These are phyloP conservation scores for Talaromyces wortmannii DNA, from an alignment of 495 filamentous ascomycete genomes.

Conservation along the genomic window DNA sequence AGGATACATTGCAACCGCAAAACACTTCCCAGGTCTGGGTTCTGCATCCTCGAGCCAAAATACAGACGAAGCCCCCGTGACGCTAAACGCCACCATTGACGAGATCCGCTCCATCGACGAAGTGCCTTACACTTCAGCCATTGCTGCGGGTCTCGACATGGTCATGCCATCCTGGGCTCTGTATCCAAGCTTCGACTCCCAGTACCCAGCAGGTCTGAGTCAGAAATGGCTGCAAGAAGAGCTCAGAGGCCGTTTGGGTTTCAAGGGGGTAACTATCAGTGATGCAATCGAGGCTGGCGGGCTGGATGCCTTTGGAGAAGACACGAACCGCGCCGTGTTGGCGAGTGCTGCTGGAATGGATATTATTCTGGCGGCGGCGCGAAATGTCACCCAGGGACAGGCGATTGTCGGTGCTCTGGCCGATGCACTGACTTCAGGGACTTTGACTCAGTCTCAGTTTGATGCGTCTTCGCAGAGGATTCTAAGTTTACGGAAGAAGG, in stretches of 20 bases:
- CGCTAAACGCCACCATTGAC: slow-evolving; percentile 14
- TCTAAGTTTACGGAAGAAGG: slow-evolving; percentile 11
- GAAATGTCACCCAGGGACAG: slow-evolving; percentile 23
- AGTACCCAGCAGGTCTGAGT: slow-evolving; percentile 24
- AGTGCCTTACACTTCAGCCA: slow-evolving; percentile 16
- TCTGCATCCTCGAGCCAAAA: slow-evolving; percentile 14
- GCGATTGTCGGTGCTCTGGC: slow-evolving; percentile 15
- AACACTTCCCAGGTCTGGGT: slow-evolving; percentile 27
- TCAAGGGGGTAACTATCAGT: slow-evolving; percentile 22
- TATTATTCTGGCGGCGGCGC: slow-evolving; percentile 21
- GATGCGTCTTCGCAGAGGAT: slow-evolving; percentile 15
- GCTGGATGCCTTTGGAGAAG: slow-evolving; percentile 16
- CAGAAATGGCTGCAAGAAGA: slow-evolving; percentile 20
- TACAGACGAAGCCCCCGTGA: slow-evolving; percentile 24
- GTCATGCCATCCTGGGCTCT: slow-evolving; percentile 29
- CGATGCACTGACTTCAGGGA: slow-evolving; percentile 14
- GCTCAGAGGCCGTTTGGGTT: slow-evolving; percentile 21
- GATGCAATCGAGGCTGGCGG: slow-evolving; percentile 30
- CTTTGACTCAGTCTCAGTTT: slow-evolving; percentile 10
- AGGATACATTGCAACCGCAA: slow-evolving; percentile 25
- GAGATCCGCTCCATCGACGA: slow-evolving; percentile 19
- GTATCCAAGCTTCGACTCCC: slow-evolving; percentile 21
- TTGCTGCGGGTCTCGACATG: slow-evolving; percentile 23
- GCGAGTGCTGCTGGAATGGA: slow-evolving; percentile 24
- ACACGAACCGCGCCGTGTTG: slow-evolving; percentile 15